Evolutionary conservation across 2,329 filamentous ascomycete species (phyloP).

Genomic region (Diplodia seriata): DNA sequence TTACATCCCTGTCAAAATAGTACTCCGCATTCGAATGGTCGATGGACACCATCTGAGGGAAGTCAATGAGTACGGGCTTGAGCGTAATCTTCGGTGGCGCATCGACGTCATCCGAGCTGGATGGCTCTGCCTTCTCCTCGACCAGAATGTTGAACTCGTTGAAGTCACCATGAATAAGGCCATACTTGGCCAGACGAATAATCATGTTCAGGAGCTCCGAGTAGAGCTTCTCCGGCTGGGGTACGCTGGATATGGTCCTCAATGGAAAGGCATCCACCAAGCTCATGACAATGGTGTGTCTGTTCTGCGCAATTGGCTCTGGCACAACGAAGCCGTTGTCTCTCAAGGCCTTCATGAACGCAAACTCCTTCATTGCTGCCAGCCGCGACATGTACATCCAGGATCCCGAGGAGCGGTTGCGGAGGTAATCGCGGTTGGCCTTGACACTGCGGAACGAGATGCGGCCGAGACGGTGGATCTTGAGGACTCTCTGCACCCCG

Average conservation of each 20-base stretch:
- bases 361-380: constrained; percentile 90
- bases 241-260: constrained; percentile 83
- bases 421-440: constrained; percentile 92
- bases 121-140: constrained; percentile 66
- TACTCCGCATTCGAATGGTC: constrained; percentile 92
- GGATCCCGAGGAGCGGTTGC: constrained; percentile 77
- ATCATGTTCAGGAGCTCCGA: constrained; percentile 90
- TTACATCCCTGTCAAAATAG: constrained; percentile 96
- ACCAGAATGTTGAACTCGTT: constrained; percentile 99
- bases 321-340: constrained; percentile 90
- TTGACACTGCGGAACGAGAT: constrained; percentile 98
- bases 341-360: constrained; percentile 87
- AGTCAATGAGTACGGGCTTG: constrained; percentile 90
- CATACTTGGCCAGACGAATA: constrained; percentile 80
- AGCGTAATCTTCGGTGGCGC: constrained; percentile 57
- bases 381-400: constrained; percentile 99
- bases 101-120: constrained; percentile 18
- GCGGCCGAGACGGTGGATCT: constrained; percentile 93
- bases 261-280: constrained; percentile 91
- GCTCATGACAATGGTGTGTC: constrained; percentile 96
- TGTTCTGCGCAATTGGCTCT: constrained; percentile 83
- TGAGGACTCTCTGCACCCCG: constrained; percentile 81
- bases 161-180: constrained; percentile 96
- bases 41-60: constrained; percentile 97
- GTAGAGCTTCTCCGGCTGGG: constrained; percentile 85